A percentile compares a stretch with the other conserved stretches of the same genome.
phyloP scores from a whole-genome alignment of 345 rosid genomes.

The Populus simonii region DNA sequence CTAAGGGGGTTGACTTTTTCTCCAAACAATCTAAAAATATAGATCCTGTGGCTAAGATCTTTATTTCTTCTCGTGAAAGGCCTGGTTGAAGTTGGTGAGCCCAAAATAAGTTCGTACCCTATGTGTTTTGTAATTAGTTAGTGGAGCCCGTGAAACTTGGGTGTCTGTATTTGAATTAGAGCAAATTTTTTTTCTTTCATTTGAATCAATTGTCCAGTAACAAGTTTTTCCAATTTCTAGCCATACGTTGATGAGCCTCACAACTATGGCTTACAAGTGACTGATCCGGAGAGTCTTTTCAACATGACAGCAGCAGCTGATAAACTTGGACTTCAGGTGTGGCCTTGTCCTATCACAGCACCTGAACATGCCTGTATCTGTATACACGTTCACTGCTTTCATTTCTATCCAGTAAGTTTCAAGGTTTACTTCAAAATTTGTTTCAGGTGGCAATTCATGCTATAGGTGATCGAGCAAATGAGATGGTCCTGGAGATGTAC shows the following conservation, averaged over 20 bases:
- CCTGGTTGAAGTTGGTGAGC: too few relatives aligned
- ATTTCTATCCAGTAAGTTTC: neutral
- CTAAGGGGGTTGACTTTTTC: too few relatives aligned
- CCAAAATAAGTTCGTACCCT: too few relatives aligned
- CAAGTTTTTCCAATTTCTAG: conserved; percentile 32
- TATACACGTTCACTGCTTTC: neutral
- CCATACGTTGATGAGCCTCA: conserved; percentile 68
- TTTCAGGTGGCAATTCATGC: conserved; percentile 91
- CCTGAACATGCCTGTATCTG: neutral
- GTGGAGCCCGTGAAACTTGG: neutral
- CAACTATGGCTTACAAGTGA: conserved; percentile 61
- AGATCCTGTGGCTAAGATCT: too few relatives aligned
- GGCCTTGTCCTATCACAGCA: neutral
- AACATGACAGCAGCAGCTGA: conserved; percentile 74
- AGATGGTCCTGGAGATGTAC: conserved; percentile 63
- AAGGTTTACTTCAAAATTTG: neutral
- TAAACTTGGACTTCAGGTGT: conserved; percentile 78
- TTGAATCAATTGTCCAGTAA: neutral
- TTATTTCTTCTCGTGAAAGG: too few relatives aligned
- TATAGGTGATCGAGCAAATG: conserved; percentile 88
- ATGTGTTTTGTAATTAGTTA: neutral
- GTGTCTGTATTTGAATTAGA: neutral
- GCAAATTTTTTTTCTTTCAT: neutral
- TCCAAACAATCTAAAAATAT: too few relatives aligned
- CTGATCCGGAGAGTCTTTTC: conserved; percentile 53